Percentiles rank a stretch among this genome's conserved stretches.
phyloP scores from a whole-genome alignment of 148 eudicot genomes.

The Spergularia marina region DNA sequence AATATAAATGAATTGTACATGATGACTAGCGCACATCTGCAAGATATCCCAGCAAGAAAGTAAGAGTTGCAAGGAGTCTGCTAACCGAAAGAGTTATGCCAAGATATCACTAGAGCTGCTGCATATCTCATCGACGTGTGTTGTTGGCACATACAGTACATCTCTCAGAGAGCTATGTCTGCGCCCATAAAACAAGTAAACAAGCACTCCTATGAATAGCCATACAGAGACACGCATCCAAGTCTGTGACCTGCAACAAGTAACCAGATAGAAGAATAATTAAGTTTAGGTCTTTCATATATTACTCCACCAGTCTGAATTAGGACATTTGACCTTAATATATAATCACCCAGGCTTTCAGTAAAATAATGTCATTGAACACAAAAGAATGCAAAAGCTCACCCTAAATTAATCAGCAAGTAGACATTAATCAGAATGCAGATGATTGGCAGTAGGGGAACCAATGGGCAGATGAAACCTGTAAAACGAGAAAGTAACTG shows the following conservation, averaged over 20 bases:
- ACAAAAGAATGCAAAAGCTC: slow-evolving; percentile 10
- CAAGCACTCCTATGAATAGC: slow-evolving; percentile 47
- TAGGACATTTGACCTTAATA: no score
- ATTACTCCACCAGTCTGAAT: no score
- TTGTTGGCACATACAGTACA: slow-evolving; percentile 33
- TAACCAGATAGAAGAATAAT: neutral
- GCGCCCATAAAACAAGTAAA: slow-evolving; percentile 56
- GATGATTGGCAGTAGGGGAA: slow-evolving; percentile 54
- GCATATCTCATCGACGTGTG: slow-evolving; percentile 30
- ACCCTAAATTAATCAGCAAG: slow-evolving; percentile 71
- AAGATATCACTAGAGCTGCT: slow-evolving; percentile 21
- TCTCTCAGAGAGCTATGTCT: slow-evolving; percentile 47
- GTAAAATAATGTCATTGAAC: no score
- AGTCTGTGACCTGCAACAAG: slow-evolving; percentile 40
- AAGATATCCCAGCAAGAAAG: neutral
- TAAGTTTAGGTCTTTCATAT: no score
- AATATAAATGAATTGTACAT: slow-evolving; percentile 1
- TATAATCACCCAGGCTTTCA: no score
- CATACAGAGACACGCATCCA: slow-evolving; percentile 66
- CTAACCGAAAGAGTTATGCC: slow-evolving; percentile 16
- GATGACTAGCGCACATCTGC: neutral
- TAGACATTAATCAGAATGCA: slow-evolving; percentile 68
- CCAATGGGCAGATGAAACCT: slow-evolving; percentile 68
- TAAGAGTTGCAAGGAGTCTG: neutral
- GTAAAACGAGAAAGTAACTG: slow-evolving; percentile 19